Percentiles rank a stretch among this genome's conserved stretches.
phyloP scores from a whole-genome alignment of 2,329 filamentous ascomycete genomes.

The Zalaria obscura region DNA sequence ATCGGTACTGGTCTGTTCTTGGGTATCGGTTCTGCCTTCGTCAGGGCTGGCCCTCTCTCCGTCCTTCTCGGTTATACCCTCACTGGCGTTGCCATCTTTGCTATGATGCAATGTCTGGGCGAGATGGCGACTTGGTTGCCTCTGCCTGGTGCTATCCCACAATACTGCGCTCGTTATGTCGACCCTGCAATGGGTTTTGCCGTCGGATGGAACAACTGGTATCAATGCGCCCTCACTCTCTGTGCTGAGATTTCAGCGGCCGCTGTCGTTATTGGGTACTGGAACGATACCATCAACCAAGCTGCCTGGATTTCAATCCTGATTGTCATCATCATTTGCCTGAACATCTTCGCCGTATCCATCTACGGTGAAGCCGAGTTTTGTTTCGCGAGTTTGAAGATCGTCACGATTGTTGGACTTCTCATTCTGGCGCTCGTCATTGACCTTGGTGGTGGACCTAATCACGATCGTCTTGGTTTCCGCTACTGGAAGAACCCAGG shows the following conservation, averaged over 20 bases:
- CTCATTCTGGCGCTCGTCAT: conserved; percentile 35
- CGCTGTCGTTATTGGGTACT: conserved; percentile 49
- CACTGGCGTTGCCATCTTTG: conserved; percentile 15
- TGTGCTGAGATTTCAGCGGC: conserved; percentile 50
- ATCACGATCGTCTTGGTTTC: conserved; percentile 47
- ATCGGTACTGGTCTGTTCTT: conserved; percentile 22
- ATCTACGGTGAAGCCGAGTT: conserved; percentile 39
- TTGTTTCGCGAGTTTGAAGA: conserved; percentile 37
- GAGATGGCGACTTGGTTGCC: conserved; percentile 28
- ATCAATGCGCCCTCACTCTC: conserved; percentile 30
- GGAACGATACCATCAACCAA: conserved; percentile 22
- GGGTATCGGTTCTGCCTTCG: conserved; percentile 6
- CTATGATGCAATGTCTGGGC: conserved; percentile 27
- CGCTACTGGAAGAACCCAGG: conserved; percentile 53
- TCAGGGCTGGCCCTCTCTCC: conserved; percentile 5
- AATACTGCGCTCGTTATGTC: conserved; percentile 10
- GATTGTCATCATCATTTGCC: conserved; percentile 45
- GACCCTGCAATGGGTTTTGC: conserved; percentile 16
- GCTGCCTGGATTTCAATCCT: conserved; percentile 40
- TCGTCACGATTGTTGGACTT: conserved; percentile 32
- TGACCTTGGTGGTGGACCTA: conserved; percentile 47
- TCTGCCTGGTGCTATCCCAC: conserved; percentile 13
- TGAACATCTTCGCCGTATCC: conserved; percentile 43
- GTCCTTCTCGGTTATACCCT: conserved; percentile 5
- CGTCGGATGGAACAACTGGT: conserved; percentile 33